Conservation (phyloP, 352 stramenopile species). For the Chrysophaeum taylorii region DNA sequence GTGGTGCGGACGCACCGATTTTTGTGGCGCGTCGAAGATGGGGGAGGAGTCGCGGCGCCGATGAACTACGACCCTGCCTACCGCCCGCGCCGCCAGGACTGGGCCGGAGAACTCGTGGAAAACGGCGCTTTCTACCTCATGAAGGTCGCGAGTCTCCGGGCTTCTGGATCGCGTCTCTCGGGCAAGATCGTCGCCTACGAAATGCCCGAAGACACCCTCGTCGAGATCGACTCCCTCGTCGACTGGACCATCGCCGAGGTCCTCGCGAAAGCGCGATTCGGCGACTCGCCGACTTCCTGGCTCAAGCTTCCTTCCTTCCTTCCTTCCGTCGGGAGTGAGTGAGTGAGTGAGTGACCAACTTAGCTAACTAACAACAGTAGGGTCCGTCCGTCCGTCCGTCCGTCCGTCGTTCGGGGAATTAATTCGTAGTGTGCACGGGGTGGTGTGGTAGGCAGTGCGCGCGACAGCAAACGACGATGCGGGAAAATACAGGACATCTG, state of each 20-base stretch:
- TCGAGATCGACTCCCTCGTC: neutral
- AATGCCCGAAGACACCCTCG: neutral
- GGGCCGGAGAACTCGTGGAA: neutral
- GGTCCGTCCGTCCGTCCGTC: too few species aligned
- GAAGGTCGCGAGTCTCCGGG: neutral
- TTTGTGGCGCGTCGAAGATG: neutral
- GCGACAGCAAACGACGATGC: too few species aligned
- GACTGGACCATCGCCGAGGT: neutral
- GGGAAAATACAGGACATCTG: too few species aligned
- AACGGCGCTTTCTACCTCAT: constrained; percentile 13
- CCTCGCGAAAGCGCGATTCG: neutral
- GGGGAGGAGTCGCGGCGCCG: neutral
- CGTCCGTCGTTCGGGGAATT: too few species aligned
- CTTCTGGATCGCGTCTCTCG: neutral
- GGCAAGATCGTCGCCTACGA: neutral
- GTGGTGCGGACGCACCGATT: neutral
- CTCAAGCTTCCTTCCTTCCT: too few species aligned
- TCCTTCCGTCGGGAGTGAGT: too few species aligned
- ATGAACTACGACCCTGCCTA: neutral
- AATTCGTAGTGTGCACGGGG: too few species aligned
- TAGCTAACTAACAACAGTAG: too few species aligned
- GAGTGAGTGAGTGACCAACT: too few species aligned
- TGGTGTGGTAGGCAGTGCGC: too few species aligned
- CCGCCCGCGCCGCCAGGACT: constrained; percentile 5
- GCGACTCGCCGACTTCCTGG: neutral